Conservation (phyloP, 768 basidiomycete species). For the Amanita subjunquillea region DNA sequence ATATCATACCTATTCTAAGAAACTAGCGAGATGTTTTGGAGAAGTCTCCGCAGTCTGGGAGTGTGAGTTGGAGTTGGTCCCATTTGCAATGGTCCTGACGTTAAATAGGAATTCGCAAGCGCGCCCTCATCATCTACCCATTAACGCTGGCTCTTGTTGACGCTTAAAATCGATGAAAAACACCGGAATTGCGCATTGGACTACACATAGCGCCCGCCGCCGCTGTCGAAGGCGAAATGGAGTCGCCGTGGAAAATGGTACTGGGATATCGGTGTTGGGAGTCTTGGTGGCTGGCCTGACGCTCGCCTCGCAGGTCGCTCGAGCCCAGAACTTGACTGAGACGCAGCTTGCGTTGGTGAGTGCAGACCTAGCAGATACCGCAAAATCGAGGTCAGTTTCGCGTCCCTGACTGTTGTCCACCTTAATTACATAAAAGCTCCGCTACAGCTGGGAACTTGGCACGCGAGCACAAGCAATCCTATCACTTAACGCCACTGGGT, state of each 20-base stretch:
- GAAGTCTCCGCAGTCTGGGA: no score
- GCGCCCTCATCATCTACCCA: no score
- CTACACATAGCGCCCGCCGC: no score
- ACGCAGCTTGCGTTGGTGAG: constrained; percentile 3
- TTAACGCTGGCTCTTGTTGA: no score
- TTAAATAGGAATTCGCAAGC: no score
- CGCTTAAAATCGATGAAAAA: not conserved
- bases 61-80: no score
- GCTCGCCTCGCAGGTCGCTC: not conserved
- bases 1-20: no score
- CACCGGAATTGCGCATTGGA: no score
- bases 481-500: constrained; percentile 31
- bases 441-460: constrained; percentile 45
- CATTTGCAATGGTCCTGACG: no score
- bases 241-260: not conserved
- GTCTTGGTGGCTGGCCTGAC: not conserved
- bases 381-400: not conserved
- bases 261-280: not conserved
- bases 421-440: not conserved
- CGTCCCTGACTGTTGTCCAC: not conserved
- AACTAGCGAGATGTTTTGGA: no score
- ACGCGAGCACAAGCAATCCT: constrained; percentile 41
- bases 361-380: not conserved
- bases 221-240: not conserved
- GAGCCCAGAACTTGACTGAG: not conserved